These are phyloP conservation scores for Colletotrichum sansevieriae DNA, from an alignment of 2,329 filamentous ascomycete genomes.

Conservation along the genomic window DNA sequence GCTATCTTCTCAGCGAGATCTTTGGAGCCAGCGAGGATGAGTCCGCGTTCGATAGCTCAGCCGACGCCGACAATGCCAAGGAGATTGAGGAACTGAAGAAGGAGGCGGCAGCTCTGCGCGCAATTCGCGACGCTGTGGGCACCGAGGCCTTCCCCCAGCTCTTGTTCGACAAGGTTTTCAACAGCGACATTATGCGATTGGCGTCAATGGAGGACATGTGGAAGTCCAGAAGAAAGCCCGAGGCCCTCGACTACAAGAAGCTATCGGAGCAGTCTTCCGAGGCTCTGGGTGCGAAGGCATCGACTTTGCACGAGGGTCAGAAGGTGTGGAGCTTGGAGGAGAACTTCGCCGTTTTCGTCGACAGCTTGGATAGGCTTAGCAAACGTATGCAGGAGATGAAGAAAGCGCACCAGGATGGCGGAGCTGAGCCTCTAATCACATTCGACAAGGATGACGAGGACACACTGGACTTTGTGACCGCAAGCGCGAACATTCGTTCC, in stretches of 20 bases:
- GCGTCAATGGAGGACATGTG: slow-evolving; percentile 96
- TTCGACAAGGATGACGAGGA: slow-evolving; percentile 99
- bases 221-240: slow-evolving; percentile 83
- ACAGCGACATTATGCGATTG: slow-evolving; percentile 84
- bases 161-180: slow-evolving; percentile 95
- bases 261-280: slow-evolving; percentile 66
- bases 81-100: slow-evolving; percentile 90
- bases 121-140: slow-evolving; percentile 85
- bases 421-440: slow-evolving; percentile 74
- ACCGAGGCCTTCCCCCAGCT: slow-evolving; percentile 80
- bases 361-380: slow-evolving; percentile 84
- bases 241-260: slow-evolving; percentile 77
- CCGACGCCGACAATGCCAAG: slow-evolving; percentile 83
- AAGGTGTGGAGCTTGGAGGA: slow-evolving; percentile 84
- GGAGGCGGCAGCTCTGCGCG: slow-evolving; percentile 86
- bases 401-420: slow-evolving; percentile 57
- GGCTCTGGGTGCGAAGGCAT: slow-evolving; percentile 64
- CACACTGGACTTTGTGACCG: slow-evolving; percentile 93
- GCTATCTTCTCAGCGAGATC: slow-evolving; percentile 93
- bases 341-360: slow-evolving; percentile 87
- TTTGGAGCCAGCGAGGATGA: slow-evolving; percentile 94
- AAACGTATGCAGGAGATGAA: slow-evolving; percentile 77
- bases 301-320: slow-evolving; percentile 76
- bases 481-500: slow-evolving; percentile 90
- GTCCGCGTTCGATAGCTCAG: slow-evolving; percentile 81